Conservation (phyloP, 192 early-diverging fungal species). For the Coemansia sp. region DNA sequence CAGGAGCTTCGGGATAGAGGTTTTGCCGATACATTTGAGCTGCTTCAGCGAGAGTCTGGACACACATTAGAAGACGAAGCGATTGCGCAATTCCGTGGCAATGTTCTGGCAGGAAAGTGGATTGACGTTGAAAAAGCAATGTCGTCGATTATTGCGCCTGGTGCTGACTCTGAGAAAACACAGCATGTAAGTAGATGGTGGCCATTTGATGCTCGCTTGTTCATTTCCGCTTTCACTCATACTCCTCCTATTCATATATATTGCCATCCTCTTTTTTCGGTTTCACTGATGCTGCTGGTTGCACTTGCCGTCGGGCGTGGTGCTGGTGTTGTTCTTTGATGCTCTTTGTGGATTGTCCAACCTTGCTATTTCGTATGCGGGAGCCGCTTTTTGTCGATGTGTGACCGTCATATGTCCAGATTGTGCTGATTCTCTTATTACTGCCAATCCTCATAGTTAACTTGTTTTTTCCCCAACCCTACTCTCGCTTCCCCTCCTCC, state of each 20-base stretch:
- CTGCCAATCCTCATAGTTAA: neutral
- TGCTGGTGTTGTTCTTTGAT: neutral
- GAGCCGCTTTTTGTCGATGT: neutral
- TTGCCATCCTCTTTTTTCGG: no score
- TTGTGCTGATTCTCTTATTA: neutral
- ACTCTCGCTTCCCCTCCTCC: neutral
- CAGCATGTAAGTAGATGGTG: slow-evolving; percentile 25
- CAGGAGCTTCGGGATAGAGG: slow-evolving; percentile 85
- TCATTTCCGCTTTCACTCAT: neutral
- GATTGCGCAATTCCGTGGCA: slow-evolving; percentile 68
- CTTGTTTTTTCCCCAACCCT: neutral
- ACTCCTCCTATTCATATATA: no score
- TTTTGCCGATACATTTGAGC: slow-evolving; percentile 66
- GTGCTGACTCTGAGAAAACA: slow-evolving; percentile 16
- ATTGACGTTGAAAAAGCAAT: slow-evolving; percentile 61
- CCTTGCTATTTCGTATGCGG: neutral
- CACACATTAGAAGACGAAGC: slow-evolving; percentile 70
- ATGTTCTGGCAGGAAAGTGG: slow-evolving; percentile 81
- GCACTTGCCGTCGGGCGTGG: neutral
- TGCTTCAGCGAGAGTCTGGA: slow-evolving; percentile 80
- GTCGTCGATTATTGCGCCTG: slow-evolving; percentile 23
- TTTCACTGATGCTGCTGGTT: no score
- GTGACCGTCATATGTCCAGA: neutral
- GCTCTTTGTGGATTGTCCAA: neutral
- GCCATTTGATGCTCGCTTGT: neutral